A percentile compares a stretch with the other conserved stretches of the same genome.
These are phyloP conservation scores for Penicillium sp. DNA, from an alignment of 2,329 filamentous ascomycete species.

Conservation along the genomic window DNA sequence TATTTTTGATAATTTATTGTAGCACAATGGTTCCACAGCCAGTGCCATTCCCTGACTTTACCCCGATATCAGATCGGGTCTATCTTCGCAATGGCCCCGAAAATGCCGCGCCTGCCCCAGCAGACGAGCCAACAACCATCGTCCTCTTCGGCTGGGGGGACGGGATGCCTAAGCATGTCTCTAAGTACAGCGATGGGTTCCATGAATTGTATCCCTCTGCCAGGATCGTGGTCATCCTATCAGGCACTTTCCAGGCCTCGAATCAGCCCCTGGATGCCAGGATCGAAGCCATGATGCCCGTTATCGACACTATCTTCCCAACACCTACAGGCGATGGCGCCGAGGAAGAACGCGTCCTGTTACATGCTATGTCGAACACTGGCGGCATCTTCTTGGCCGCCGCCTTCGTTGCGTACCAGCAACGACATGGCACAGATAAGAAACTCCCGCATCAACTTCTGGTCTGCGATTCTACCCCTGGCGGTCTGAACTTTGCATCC, in stretches of 20 bases:
- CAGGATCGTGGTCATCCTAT: conserved; percentile 54
- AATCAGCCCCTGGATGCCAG: conserved; percentile 48
- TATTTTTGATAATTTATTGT: not conserved
- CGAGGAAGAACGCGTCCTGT: conserved; percentile 41
- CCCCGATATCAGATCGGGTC: conserved; percentile 50
- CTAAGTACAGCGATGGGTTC: conserved; percentile 59
- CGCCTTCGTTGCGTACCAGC: conserved; percentile 49
- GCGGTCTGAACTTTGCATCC: conserved; percentile 42
- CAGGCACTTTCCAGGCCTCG: conserved; percentile 51
- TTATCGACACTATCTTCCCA: conserved; percentile 31
- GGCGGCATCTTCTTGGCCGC: conserved; percentile 57
- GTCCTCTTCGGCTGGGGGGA: conserved; percentile 62
- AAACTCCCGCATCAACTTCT: conserved; percentile 52
- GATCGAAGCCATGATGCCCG: conserved; percentile 48
- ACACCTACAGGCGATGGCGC: conserved; percentile 19
- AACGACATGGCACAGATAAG: conserved; percentile 29
- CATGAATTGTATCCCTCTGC: conserved; percentile 53
- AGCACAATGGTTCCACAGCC: conserved; percentile 19
- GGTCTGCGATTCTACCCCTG: conserved; percentile 57
- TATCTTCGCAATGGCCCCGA: conserved; percentile 41
- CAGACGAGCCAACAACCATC: conserved; percentile 26
- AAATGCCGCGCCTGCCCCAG: conserved; percentile 27
- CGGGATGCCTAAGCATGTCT: conserved; percentile 54
- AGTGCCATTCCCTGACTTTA: conserved; percentile 47
- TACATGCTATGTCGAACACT: conserved; percentile 61